phyloP scores from a whole-genome alignment of 495 filamentous ascomycete species.

The Peziza echinospora region DNA sequence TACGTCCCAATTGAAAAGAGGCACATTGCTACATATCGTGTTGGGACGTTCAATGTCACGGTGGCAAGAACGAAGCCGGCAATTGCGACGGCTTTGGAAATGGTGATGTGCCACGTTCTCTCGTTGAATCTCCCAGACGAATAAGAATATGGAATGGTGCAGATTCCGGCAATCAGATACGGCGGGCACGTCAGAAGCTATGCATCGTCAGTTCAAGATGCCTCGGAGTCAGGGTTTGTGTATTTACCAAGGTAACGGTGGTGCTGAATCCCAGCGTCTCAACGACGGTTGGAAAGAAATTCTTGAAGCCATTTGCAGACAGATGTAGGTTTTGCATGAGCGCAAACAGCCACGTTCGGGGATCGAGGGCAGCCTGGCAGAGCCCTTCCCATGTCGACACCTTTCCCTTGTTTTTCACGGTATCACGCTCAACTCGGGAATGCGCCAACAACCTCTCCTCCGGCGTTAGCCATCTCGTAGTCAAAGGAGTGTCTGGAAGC shows the following conservation, averaged over 20 bases:
- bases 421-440: slow-evolving; percentile 8
- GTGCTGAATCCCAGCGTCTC: slow-evolving; percentile 1
- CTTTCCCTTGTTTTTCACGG: slow-evolving; percentile 2
- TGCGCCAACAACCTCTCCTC: slow-evolving; percentile 23
- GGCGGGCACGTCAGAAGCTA: slow-evolving; percentile 21
- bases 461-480: slow-evolving; percentile 20
- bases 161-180: slow-evolving; percentile 20
- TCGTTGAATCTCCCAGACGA: slow-evolving; percentile 22
- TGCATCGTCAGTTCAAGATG: not conserved
- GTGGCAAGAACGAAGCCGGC: slow-evolving; percentile 23
- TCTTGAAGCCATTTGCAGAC: slow-evolving; percentile 9
- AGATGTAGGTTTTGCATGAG: slow-evolving; percentile 4
- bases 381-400: slow-evolving; percentile 20
- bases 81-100: slow-evolving; percentile 16
- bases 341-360: slow-evolving; percentile 22
- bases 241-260: not conserved
- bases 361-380: slow-evolving; percentile 20
- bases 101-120: slow-evolving; percentile 23
- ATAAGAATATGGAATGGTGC: slow-evolving; percentile 16
- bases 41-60: slow-evolving; percentile 19
- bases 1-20: slow-evolving; percentile 22
- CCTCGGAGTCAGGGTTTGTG: too few relatives aligned
- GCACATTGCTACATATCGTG: slow-evolving; percentile 20
- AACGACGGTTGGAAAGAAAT: slow-evolving; percentile 3
- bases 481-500: slow-evolving; percentile 22